Conservation (phyloP, 2,329 filamentous ascomycete genomes). For the Neofusicoccum ribis region DNA sequence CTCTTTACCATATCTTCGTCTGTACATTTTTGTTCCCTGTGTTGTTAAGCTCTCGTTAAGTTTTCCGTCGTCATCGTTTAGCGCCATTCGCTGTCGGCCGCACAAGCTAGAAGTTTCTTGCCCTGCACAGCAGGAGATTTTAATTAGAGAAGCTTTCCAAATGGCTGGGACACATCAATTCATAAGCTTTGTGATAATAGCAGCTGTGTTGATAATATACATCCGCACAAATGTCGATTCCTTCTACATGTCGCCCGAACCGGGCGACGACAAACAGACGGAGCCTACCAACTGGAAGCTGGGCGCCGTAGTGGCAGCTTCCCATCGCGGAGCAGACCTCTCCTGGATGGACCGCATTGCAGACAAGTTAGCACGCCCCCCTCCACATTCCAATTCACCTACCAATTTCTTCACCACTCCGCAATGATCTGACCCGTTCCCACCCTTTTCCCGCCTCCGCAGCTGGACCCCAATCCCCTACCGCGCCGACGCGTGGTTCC, state of each 20-base stretch:
- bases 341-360: background rate
- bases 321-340: background rate
- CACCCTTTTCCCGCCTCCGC: background rate
- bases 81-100: background rate
- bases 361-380: background rate
- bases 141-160: background rate
- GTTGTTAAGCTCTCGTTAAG: background rate
- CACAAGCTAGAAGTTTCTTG: background rate
- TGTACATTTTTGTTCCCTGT: background rate
- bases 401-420: background rate
- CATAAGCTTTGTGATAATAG: background rate
- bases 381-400: background rate
- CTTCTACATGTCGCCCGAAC: background rate
- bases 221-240: background rate
- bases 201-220: background rate
- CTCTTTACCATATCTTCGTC: background rate
- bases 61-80: background rate
- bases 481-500: constrained; percentile 14
- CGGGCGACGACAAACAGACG: background rate
- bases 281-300: constrained; percentile 1
- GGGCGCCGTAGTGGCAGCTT: background rate
- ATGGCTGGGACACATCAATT: background rate
- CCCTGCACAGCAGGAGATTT: background rate
- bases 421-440: too few species aligned
- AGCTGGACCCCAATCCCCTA: constrained; percentile 20